Evolutionary conservation across 768 basidiomycete species (phyloP).

Genomic region (Russula sp.): DNA sequence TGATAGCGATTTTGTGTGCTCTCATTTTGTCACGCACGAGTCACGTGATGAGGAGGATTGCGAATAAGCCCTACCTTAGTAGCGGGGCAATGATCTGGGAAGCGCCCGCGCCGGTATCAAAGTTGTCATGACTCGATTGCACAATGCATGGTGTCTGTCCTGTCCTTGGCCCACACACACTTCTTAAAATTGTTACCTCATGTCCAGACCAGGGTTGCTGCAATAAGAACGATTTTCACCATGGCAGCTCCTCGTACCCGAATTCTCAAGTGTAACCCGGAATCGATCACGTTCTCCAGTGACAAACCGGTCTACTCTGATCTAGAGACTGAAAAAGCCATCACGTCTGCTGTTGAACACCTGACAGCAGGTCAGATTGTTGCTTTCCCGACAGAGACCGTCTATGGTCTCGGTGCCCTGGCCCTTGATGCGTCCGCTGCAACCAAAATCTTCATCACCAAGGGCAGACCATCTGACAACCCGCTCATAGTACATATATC

Average conservation of each 20-base stretch:
- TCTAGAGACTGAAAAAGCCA: conserved; percentile 44
- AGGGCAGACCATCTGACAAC: conserved; percentile 92
- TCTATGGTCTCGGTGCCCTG: conserved; percentile 93
- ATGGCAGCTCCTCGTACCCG: conserved; percentile 30
- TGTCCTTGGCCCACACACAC: no score
- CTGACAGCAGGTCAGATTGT: conserved; percentile 72
- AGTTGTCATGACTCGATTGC: no score
- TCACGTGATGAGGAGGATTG: no score
- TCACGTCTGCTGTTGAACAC: conserved; percentile 50
- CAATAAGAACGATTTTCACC: background rate
- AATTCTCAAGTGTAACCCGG: conserved; percentile 57
- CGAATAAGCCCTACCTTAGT: no score
- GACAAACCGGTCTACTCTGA: conserved; percentile 47
- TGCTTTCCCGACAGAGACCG: conserved; percentile 96
- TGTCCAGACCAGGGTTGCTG: no score
- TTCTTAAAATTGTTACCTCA: no score
- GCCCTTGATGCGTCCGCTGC: conserved; percentile 62
- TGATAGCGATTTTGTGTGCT: no score
- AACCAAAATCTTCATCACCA: conserved; percentile 73
- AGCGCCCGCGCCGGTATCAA: no score
- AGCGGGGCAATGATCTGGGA: no score
- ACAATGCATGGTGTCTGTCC: no score
- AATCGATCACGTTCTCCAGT: conserved; percentile 51
- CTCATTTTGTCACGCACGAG: no score
- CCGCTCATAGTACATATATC: conserved; percentile 97